Evolutionary conservation across 495 filamentous ascomycete genomes (phyloP).

Genomic region (Usnea hakonensis): DNA sequence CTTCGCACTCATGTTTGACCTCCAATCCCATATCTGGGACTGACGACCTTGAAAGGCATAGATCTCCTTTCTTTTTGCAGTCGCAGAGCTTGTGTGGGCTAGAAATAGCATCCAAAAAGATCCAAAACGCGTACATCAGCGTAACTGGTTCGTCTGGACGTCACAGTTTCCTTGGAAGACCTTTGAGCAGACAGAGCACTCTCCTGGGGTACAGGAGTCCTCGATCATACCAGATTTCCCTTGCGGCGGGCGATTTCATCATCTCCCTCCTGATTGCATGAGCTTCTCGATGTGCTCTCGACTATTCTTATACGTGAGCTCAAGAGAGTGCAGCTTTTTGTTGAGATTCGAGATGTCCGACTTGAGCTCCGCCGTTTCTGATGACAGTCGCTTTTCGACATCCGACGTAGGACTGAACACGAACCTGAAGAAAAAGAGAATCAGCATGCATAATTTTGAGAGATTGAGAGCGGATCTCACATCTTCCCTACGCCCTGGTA

Average conservation of each 20-base stretch:
- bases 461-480: slow-evolving; percentile 42
- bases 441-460: background rate
- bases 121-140: background rate
- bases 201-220: background rate
- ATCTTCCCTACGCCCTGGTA: slow-evolving; percentile 98
- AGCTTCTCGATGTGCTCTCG: slow-evolving; percentile 83
- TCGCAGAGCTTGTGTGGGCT: background rate
- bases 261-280: slow-evolving; percentile 43
- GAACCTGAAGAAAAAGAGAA: slow-evolving; percentile 56
- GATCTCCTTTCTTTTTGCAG: background rate
- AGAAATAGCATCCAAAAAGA: background rate
- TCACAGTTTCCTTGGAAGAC: background rate
- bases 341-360: slow-evolving; percentile 68
- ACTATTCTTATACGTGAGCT: slow-evolving; percentile 91
- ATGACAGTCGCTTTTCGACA: slow-evolving; percentile 66
- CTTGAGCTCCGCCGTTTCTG: slow-evolving; percentile 68
- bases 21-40: background rate
- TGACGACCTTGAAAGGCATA: background rate
- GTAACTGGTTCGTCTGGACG: background rate
- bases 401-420: slow-evolving; percentile 62
- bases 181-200: background rate
- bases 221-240: background rate
- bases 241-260: background rate
- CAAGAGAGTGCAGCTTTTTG: slow-evolving; percentile 89
- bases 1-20: background rate